A percentile compares a stretch with the other conserved stretches of the same genome.
Evolutionary conservation across 2,329 filamentous ascomycete genomes (phyloP).

Genomic region (Epichloe amarillans): DNA sequence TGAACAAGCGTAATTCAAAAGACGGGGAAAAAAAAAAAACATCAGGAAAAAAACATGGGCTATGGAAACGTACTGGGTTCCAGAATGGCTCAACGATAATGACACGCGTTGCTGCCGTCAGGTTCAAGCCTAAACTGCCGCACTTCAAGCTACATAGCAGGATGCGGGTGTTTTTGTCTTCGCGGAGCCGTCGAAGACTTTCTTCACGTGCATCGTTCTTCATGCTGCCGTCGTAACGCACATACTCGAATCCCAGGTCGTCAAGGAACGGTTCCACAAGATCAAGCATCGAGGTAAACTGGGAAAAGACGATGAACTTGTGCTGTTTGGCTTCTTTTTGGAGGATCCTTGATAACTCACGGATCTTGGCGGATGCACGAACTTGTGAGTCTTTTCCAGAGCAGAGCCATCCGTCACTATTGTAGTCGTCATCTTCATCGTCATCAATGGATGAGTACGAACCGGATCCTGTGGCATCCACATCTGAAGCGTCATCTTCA

Average conservation of each 20-base stretch:
- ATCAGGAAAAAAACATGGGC: background rate
- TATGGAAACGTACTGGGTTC: constrained; percentile 60
- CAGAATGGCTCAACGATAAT: constrained; percentile 96
- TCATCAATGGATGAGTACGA: constrained; percentile 17
- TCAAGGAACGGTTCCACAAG: constrained; percentile 84
- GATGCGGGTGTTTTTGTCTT: constrained; percentile 62
- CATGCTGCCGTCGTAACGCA: constrained; percentile 92
- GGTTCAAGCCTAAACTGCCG: constrained; percentile 80
- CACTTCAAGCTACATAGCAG: constrained; percentile 90
- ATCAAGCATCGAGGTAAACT: constrained; percentile 97
- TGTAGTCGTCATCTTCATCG: constrained; percentile 18
- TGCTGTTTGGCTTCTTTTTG: constrained; percentile 64
- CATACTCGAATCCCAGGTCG: constrained; percentile 60
- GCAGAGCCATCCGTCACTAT: constrained; percentile 19
- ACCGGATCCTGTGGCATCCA: constrained; percentile 28
- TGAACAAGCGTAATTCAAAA: background rate
- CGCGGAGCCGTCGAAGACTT: constrained; percentile 63
- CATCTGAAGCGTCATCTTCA: constrained; percentile 13
- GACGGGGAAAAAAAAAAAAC: background rate
- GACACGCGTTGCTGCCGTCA: constrained; percentile 86
- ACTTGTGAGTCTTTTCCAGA: constrained; percentile 23
- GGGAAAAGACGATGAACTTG: constrained; percentile 97
- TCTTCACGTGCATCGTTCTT: constrained; percentile 84
- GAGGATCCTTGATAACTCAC: constrained; percentile 69
- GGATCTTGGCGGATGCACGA: constrained; percentile 78